Evolutionary conservation across 73 alveolate genomes (phyloP).

Genomic region (Diophrys appendiculata): DNA sequence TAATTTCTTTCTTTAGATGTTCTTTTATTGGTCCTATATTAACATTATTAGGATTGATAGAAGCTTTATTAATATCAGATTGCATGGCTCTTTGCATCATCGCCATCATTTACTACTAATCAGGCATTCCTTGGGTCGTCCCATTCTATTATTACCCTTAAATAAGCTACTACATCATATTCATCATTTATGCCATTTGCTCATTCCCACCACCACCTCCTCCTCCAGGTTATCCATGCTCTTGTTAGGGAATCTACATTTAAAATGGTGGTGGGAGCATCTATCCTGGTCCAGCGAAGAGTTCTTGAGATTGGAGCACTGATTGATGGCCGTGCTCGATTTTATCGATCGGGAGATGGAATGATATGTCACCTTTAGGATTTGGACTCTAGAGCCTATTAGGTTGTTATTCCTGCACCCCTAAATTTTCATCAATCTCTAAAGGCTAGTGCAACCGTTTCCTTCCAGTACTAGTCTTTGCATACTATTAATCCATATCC

Average conservation of each 20-base stretch:
- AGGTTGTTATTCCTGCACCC: neutral
- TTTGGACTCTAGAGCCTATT: neutral
- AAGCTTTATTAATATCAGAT: neutral
- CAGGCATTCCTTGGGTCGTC: neutral
- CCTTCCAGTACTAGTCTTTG: neutral
- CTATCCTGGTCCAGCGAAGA: neutral
- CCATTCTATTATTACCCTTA: no score
- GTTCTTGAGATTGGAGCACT: neutral
- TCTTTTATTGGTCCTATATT: neutral
- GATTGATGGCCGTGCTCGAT: neutral
- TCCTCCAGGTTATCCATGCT: neutral
- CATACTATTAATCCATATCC: neutral
- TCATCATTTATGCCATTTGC: neutral
- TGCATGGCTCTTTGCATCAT: neutral
- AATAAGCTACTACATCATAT: no score
- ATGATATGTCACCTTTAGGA: neutral
- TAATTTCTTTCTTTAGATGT: neutral
- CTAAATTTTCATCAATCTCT: neutral
- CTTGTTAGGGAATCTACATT: neutral
- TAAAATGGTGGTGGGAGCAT: neutral
- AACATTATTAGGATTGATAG: neutral
- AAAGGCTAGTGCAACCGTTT: neutral
- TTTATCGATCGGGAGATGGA: neutral
- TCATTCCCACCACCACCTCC: neutral
- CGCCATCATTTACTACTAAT: neutral